These are phyloP conservation scores for Claviceps pazoutovae DNA, from an alignment of 2,329 filamentous ascomycete genomes.

Conservation along the genomic window DNA sequence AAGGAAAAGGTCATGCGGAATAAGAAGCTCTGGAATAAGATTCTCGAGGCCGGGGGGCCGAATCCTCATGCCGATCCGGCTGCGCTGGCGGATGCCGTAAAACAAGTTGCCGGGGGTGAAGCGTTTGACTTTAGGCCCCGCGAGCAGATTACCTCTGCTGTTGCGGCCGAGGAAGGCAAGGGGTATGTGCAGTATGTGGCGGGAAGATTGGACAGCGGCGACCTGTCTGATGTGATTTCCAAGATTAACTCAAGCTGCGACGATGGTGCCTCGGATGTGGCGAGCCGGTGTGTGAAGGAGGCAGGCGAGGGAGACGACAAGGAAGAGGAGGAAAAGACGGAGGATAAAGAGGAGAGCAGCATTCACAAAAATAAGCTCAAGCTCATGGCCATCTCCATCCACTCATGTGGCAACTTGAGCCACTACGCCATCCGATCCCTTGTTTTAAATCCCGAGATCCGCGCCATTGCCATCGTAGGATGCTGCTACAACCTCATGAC, in stretches of 20 bases:
- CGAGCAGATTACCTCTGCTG: slow-evolving; percentile 34
- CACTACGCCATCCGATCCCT: slow-evolving; percentile 86
- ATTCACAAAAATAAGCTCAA: slow-evolving; percentile 24
- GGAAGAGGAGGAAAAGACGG: slow-evolving; percentile 3
- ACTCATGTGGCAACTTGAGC: slow-evolving; percentile 94
- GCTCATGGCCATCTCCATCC: slow-evolving; percentile 84
- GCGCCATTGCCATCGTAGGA: slow-evolving; percentile 87
- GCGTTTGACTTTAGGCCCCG: slow-evolving; percentile 33
- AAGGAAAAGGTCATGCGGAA: slow-evolving; percentile 64
- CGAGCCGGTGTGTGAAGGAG: not conserved
- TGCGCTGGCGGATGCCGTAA: slow-evolving; percentile 18
- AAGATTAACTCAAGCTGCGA: slow-evolving; percentile 31
- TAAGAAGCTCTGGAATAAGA: slow-evolving; percentile 60
- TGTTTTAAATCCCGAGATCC: slow-evolving; percentile 67
- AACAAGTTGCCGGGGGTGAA: slow-evolving; percentile 20
- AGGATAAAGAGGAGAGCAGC: not conserved
- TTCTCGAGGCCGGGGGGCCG: slow-evolving; percentile 25
- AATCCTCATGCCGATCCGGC: slow-evolving; percentile 30
- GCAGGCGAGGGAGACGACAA: not conserved
- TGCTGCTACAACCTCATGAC: slow-evolving; percentile 97
- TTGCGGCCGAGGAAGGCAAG: slow-evolving; percentile 44
- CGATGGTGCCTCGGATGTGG: not conserved
- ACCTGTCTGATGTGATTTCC: slow-evolving; percentile 52
- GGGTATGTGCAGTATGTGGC: slow-evolving; percentile 67
- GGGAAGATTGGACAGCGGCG: slow-evolving; percentile 58